Conservation (phyloP, 2,329 filamentous ascomycete genomes). For the Clonostachys rhizophaga region DNA sequence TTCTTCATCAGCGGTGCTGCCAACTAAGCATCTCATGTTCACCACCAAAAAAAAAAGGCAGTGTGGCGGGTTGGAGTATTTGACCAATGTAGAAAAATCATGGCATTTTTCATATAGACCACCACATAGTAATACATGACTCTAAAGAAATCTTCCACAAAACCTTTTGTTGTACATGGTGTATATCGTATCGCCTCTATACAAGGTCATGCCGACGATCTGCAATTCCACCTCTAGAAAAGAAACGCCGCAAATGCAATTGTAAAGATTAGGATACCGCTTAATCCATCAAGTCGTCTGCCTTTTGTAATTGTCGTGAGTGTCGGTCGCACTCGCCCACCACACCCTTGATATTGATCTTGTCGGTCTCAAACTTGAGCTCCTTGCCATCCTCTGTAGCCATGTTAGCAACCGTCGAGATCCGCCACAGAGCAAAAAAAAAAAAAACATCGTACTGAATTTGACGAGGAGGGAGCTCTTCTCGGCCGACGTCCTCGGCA, state of each 20-base stretch:
- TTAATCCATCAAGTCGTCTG: constrained; percentile 67
- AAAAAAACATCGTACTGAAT: constrained; percentile 68
- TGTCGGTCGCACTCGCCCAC: constrained; percentile 88
- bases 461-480: constrained; percentile 69
- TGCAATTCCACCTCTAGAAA: not conserved
- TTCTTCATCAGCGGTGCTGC: constrained; percentile 99
- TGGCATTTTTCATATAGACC: no score
- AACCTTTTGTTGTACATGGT: not conserved
- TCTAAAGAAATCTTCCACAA: no score
- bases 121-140: no score
- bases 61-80: not conserved
- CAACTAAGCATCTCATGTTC: constrained; percentile 44
- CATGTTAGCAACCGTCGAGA: not conserved
- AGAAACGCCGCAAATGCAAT: constrained; percentile 25
- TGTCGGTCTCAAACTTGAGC: constrained; percentile 75
- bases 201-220: not conserved
- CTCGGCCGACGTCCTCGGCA: constrained; percentile 66
- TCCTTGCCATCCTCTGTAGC: constrained; percentile 84
- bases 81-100: no score
- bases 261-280: not conserved
- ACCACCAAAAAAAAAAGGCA: not conserved
- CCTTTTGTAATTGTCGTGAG: constrained; percentile 75
- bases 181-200: not conserved
- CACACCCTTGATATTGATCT: constrained; percentile 79
- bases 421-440: not conserved